These are phyloP conservation scores for Stachybotrys echinatus DNA, from an alignment of 2,329 filamentous ascomycete species.

Conservation along the genomic window DNA sequence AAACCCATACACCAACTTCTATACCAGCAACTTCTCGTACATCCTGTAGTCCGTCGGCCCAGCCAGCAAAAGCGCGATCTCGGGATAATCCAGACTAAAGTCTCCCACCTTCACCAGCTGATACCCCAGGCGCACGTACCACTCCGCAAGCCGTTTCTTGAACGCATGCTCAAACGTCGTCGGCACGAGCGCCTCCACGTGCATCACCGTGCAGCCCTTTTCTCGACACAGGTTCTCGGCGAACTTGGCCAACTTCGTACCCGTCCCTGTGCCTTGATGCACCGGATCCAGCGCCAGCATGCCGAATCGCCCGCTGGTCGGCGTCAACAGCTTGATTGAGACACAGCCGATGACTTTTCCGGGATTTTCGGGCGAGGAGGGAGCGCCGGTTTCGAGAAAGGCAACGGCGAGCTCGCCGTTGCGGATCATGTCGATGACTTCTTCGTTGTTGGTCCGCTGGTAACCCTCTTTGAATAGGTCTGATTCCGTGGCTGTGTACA, in stretches of 20 bases:
- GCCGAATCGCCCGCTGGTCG: slow-evolving; percentile 16
- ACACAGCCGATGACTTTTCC: slow-evolving; percentile 18
- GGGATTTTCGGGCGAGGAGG: not conserved
- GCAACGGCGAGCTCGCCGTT: slow-evolving; percentile 17
- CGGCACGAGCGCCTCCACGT: slow-evolving; percentile 21
- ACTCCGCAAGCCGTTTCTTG: slow-evolving; percentile 18
- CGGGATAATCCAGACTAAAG: slow-evolving; percentile 21
- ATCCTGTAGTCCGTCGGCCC: slow-evolving; percentile 20
- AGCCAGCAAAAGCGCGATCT: slow-evolving; percentile 14
- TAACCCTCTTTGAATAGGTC: slow-evolving; percentile 20
- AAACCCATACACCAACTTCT: no score
- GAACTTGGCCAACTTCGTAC: slow-evolving; percentile 17
- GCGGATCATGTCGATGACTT: slow-evolving; percentile 14
- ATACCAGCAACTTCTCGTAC: slow-evolving; percentile 17
- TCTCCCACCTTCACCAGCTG: slow-evolving; percentile 15
- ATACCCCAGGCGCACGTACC: slow-evolving; percentile 24
- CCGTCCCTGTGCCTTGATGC: slow-evolving; percentile 16
- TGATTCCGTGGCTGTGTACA: slow-evolving; percentile 16
- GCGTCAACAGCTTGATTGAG: slow-evolving; percentile 13
- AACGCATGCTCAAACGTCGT: slow-evolving; percentile 16
- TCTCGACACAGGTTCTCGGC: slow-evolving; percentile 19
- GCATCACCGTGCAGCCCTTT: slow-evolving; percentile 19
- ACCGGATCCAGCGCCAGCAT: slow-evolving; percentile 19
- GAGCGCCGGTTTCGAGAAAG: slow-evolving; percentile 3
- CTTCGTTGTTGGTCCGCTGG: slow-evolving; percentile 13